phyloP scores from a whole-genome alignment of 306 rosid genomes.

The Ceratonia siliqua region DNA sequence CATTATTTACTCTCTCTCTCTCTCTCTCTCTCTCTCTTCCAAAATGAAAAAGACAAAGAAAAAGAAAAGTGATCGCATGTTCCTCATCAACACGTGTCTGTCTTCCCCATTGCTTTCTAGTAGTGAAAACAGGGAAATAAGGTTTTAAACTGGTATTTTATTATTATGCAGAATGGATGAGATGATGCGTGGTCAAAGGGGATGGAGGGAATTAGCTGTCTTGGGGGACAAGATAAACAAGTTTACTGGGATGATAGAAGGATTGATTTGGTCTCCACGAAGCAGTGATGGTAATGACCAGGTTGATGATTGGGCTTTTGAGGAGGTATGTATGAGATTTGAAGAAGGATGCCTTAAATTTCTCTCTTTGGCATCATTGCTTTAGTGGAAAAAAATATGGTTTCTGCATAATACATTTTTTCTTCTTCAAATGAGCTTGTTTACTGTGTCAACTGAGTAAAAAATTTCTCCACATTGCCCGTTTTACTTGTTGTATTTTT shows the following conservation, averaged over 20 bases:
- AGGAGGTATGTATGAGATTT: conserved; percentile 62
- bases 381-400: background rate
- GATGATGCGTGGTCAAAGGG: conserved; percentile 99
- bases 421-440: background rate
- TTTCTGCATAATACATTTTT: background rate
- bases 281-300: conserved; percentile 55
- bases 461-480: background rate
- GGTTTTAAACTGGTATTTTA: conserved; percentile 15
- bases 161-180: conserved; percentile 78
- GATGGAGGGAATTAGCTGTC: conserved; percentile 88
- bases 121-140: background rate
- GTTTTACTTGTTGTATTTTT: background rate
- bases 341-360: background rate
- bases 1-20: background rate
- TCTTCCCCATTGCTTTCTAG: background rate
- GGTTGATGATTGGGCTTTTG: conserved; percentile 81
- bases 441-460: background rate
- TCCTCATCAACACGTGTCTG: conserved; percentile 8
- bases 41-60: background rate
- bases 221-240: conserved; percentile 84
- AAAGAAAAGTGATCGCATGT: background rate
- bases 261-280: conserved; percentile 85
- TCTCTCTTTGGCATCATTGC: background rate
- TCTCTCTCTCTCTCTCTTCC: background rate
- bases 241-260: conserved; percentile 88